A percentile compares a stretch with the other conserved stretches of the same genome.
These are phyloP conservation scores for Poronia punctata DNA, from an alignment of 495 filamentous ascomycete species.

Conservation along the genomic window DNA sequence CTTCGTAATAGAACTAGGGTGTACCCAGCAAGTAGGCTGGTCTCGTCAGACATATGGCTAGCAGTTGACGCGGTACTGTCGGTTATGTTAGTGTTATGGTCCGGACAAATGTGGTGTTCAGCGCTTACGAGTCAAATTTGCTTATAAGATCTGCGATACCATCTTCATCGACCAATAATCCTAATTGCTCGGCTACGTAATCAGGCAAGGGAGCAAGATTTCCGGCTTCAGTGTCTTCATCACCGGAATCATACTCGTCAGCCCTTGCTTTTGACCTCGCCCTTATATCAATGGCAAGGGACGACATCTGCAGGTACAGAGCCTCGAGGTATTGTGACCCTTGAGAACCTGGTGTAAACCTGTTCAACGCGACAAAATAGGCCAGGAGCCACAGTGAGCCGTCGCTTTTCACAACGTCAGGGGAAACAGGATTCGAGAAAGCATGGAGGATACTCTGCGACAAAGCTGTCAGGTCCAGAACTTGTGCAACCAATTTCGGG, in stretches of 20 bases:
- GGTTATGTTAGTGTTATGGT: constrained; percentile 11
- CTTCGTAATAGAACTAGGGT: constrained; percentile 77
- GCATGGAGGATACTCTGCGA: constrained; percentile 22
- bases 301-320: constrained; percentile 35
- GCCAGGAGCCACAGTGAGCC: constrained; percentile 67
- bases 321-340: constrained; percentile 58
- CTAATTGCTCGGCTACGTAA: constrained; percentile 25
- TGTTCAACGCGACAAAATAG: constrained; percentile 72
- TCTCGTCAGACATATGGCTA: constrained; percentile 45
- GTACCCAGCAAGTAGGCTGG: constrained; percentile 74
- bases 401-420: constrained; percentile 18
- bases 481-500: constrained; percentile 8
- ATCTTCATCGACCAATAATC: constrained; percentile 30
- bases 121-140: constrained; percentile 31
- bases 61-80: constrained; percentile 22
- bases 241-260: constrained; percentile 12
- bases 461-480: constrained; percentile 21
- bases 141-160: constrained; percentile 34
- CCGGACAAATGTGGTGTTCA: neutral
- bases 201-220: constrained; percentile 21
- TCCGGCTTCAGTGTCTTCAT: constrained; percentile 9
- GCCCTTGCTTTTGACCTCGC: constrained; percentile 13
- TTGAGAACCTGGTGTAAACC: constrained; percentile 31
- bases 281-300: constrained; percentile 29
- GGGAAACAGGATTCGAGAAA: constrained; percentile 7